A percentile compares a stretch with the other conserved stretches of the same genome.
phyloP scores from a whole-genome alignment of 176 grass and related monocot species.

The Saccharum spontaneum region DNA sequence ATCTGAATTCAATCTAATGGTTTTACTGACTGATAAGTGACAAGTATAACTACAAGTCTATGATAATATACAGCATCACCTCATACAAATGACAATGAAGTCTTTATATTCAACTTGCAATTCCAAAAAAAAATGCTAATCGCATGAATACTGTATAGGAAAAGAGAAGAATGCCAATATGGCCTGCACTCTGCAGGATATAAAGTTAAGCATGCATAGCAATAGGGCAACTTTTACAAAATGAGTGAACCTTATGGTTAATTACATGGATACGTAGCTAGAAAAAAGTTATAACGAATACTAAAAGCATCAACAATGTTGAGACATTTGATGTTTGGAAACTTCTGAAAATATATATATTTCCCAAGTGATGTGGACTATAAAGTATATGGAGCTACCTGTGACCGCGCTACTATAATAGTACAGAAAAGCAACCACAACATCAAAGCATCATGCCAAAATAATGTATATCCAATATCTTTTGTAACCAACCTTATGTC shows the following conservation, averaged over 20 bases:
- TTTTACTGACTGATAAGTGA: not conserved
- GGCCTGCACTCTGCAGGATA: not conserved
- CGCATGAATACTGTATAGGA: not conserved
- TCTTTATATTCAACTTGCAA: not conserved
- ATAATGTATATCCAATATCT: slow-evolving; percentile 9
- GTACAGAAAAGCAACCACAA: slow-evolving; percentile 9
- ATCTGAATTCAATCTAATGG: not conserved
- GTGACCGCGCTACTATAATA: not conserved
- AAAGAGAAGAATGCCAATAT: slow-evolving; percentile 6
- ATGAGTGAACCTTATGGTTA: not conserved
- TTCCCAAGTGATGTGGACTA: not conserved
- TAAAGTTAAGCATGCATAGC: slow-evolving; percentile 4
- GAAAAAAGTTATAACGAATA: not conserved
- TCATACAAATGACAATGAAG: slow-evolving; percentile 7
- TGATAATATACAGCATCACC: not conserved
- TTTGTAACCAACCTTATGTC: slow-evolving; percentile 76
- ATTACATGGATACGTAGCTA: not conserved
- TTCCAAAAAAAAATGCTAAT: slow-evolving; percentile 4
- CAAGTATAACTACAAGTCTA: not conserved
- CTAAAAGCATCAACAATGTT: not conserved
- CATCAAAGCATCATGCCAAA: not conserved
- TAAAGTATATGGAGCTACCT: not conserved
- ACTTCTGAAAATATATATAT: not conserved
- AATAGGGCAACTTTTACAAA: slow-evolving; percentile 23
- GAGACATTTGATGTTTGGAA: not conserved